A percentile compares a stretch with the other conserved stretches of the same genome.
These are phyloP conservation scores for Ganoderma lingzhi DNA, from an alignment of 1,284 basidiomycete species.

Conservation along the genomic window DNA sequence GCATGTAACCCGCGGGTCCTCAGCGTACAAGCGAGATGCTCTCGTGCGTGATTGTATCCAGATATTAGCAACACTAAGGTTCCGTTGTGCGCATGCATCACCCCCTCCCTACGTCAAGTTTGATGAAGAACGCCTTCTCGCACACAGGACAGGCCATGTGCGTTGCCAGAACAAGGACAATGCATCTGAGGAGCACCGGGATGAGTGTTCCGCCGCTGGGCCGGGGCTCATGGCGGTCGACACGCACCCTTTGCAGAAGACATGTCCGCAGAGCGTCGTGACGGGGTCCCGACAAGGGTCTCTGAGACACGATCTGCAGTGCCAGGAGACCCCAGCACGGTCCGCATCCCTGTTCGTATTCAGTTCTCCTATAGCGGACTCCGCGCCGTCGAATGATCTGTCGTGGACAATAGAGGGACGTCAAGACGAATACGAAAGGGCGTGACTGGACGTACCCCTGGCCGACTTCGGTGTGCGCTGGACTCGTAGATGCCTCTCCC, in stretches of 20 bases:
- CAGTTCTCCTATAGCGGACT: background rate
- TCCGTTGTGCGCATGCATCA: background rate
- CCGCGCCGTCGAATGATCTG: background rate
- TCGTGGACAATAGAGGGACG: background rate
- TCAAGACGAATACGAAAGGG: background rate
- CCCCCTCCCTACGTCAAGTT: background rate
- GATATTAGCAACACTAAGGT: no score
- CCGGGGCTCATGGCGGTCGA: background rate
- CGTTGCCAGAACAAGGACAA: background rate
- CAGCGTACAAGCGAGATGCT: background rate
- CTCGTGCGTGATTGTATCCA: background rate
- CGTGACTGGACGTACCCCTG: background rate
- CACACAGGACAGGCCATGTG: background rate
- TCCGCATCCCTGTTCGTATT: background rate
- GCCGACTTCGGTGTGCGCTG: background rate
- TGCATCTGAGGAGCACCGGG: background rate
- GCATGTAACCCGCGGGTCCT: background rate
- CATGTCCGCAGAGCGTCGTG: conserved; percentile 40
- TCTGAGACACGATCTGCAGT: conserved; percentile 37
- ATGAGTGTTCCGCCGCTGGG: background rate
- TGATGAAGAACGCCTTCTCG: background rate
- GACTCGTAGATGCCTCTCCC: background rate
- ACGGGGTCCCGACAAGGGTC: conserved; percentile 36
- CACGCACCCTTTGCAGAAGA: conserved; percentile 33
- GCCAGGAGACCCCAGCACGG: conserved; percentile 26